A percentile compares a stretch with the other conserved stretches of the same genome.
Evolutionary conservation across 2,329 filamentous ascomycete genomes (phyloP).

Genomic region (Byssoonygena ceratinophila): DNA sequence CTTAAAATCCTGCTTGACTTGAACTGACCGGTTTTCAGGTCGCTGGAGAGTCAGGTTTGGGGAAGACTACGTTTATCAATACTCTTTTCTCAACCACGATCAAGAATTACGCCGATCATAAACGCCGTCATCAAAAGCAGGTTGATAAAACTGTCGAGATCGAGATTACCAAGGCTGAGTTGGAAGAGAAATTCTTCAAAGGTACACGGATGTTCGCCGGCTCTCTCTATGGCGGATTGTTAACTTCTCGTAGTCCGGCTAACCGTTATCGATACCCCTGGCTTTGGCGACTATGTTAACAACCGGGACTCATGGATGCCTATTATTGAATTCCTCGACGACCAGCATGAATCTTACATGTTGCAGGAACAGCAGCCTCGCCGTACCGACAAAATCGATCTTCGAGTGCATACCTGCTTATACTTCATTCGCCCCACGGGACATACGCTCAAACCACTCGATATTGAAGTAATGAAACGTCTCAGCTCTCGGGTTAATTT

Average conservation of each 20-base stretch:
- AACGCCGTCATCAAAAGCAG: conserved; percentile 98
- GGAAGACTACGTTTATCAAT: conserved; percentile 99
- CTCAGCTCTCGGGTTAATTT: conserved; percentile 96
- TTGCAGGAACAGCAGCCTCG: conserved; percentile 98
- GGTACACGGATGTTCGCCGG: conserved; percentile 45
- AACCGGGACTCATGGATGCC: conserved; percentile 99
- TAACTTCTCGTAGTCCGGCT: conserved; percentile 61
- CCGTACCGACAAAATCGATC: conserved; percentile 96
- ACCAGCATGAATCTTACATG: conserved; percentile 99
- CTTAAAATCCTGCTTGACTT: neutral
- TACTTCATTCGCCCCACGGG: conserved; percentile 99
- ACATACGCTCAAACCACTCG: conserved; percentile 94
- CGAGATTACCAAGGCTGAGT: conserved; percentile 98
- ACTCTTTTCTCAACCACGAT: conserved; percentile 99
- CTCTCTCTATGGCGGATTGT: neutral
- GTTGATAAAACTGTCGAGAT: conserved; percentile 99
- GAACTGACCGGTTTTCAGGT: conserved; percentile 48
- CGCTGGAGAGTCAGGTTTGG: conserved; percentile 93
- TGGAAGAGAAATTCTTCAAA: conserved; percentile 99
- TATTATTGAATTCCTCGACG: conserved; percentile 98
- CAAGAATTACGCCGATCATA: conserved; percentile 99
- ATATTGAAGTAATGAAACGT: conserved; percentile 99
- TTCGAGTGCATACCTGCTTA: conserved; percentile 93
- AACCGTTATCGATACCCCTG: conserved; percentile 97
- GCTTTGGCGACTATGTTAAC: conserved; percentile 99